Evolutionary conservation across 2,329 filamentous ascomycete genomes (phyloP).

Genomic region (Scedosporium minutisporum): DNA sequence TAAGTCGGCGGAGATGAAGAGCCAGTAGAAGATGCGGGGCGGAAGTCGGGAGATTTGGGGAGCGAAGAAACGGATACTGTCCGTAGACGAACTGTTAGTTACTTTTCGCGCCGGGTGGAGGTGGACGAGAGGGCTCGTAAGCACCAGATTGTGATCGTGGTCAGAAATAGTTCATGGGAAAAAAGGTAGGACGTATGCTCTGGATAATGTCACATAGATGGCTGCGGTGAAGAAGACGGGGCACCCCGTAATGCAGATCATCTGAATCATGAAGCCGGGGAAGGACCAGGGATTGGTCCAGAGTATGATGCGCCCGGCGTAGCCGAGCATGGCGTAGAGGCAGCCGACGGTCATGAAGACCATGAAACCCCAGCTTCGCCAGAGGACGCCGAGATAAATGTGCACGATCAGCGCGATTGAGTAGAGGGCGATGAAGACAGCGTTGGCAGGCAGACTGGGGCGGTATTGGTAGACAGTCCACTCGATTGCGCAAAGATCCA

Average conservation of each 20-base stretch:
- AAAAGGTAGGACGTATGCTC: conserved; percentile 15
- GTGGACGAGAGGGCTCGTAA: not conserved
- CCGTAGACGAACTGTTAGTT: conserved; percentile 12
- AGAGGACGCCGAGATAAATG: conserved; percentile 30
- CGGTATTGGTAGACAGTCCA: conserved; percentile 41
- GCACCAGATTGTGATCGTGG: not conserved
- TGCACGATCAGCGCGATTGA: conserved; percentile 34
- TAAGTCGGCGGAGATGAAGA: conserved; percentile 46
- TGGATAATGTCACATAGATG: conserved; percentile 53
- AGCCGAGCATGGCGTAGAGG: conserved; percentile 51
- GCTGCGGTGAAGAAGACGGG: conserved; percentile 41
- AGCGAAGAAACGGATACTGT: conserved; percentile 14
- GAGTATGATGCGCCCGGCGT: conserved; percentile 48
- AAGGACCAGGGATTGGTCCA: conserved; percentile 49
- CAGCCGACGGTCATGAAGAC: conserved; percentile 46
- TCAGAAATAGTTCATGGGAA: not conserved
- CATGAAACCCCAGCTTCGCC: conserved; percentile 39
- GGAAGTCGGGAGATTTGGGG: conserved; percentile 30
- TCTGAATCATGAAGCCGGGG: conserved; percentile 53
- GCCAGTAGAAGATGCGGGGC: conserved; percentile 32
- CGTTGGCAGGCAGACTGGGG: conserved; percentile 43
- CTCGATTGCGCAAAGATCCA: conserved; percentile 32
- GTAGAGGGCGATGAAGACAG: conserved; percentile 41
- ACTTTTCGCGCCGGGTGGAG: conserved; percentile 17
- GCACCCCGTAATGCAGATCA: conserved; percentile 33